Base-by-base conservation (phyloP, 129 eudicot species). In the Rutidosis leptorrhynchoides region DNA sequence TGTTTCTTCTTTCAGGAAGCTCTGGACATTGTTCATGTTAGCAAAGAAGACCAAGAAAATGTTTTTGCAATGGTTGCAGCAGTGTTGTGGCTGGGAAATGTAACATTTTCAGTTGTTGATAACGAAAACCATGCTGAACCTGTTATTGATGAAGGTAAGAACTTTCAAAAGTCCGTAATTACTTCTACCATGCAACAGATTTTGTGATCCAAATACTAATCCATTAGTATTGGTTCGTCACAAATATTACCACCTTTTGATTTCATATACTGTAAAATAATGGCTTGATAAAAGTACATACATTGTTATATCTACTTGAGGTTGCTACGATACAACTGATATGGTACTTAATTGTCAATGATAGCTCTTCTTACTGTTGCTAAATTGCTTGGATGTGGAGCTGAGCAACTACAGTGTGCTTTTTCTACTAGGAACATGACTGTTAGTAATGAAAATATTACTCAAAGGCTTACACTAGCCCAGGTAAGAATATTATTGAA, bases 11-110 rank as follows among this genome's bases (percentile, higher is more conserved):
- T 76, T 69, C 81, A 90, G 97, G 97, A 90, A 74, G 97, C 95
- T 57, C 70, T 90, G 66, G 86, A 84, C 79, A 78, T 83, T 61
- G 97, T 90, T 79, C 97, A 90, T 84, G 89, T 87, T 27, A 84
- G 81, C 75, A 85, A 90, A 74, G 87, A 80, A 60, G 92, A 87
- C 71, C 95, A 90, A 82, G 89, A 87, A 62, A 87, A 83, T 68
- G 87, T 81, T 42, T 90, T 83, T 79, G 74, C 87, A 49, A 90
- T 90, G 89, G 82, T 90, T 58, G 87, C 92, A 63, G 92, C 89
- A 16, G 97, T 90, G 11, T 62, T 90, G 70, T 90, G 97, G 97
- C 82, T 90, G 43, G 97, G 95, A 60, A 87, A 87, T 74, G 77
- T 90, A 71, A 82, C 92, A 10, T 90, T 90, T 57, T 29, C 77